Conservation (phyloP, 208 protist genomes). For the Entamoeba invadens region DNA sequence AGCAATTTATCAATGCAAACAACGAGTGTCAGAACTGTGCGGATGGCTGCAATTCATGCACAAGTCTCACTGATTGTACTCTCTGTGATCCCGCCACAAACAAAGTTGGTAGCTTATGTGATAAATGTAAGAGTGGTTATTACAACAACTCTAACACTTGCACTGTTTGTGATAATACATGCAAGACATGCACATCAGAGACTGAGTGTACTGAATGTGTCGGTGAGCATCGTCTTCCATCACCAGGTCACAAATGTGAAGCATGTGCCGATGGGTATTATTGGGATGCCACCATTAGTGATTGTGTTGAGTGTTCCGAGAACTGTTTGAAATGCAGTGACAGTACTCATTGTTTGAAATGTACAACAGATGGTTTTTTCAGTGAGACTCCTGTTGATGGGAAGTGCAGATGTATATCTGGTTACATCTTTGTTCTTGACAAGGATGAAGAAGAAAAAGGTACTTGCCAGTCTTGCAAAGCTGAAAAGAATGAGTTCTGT, state of each 20-base stretch:
- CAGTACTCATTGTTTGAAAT: background rate
- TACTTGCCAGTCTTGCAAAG: background rate
- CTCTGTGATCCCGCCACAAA: background rate
- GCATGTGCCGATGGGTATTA: too few species aligned
- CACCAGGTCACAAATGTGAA: too few species aligned
- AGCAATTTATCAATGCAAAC: too few species aligned
- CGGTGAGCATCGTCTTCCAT: too few species aligned
- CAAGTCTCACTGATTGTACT: background rate
- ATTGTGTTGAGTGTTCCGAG: background rate
- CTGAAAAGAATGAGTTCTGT: background rate
- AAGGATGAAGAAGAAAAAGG: background rate
- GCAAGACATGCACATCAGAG: background rate
- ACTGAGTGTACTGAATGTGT: background rate
- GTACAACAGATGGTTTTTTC: background rate
- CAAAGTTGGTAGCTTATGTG: background rate
- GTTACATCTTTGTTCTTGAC: too few species aligned
- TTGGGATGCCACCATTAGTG: background rate
- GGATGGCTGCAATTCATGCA: background rate
- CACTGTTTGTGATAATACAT: too few species aligned
- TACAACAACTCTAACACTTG: background rate
- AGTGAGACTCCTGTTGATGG: background rate
- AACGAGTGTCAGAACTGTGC: background rate
- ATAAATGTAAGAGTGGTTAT: background rate
- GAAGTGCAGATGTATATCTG: background rate
- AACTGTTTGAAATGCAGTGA: too few species aligned